Conservation (phyloP, 768 basidiomycete genomes). For the Auricularia cornea region DNA sequence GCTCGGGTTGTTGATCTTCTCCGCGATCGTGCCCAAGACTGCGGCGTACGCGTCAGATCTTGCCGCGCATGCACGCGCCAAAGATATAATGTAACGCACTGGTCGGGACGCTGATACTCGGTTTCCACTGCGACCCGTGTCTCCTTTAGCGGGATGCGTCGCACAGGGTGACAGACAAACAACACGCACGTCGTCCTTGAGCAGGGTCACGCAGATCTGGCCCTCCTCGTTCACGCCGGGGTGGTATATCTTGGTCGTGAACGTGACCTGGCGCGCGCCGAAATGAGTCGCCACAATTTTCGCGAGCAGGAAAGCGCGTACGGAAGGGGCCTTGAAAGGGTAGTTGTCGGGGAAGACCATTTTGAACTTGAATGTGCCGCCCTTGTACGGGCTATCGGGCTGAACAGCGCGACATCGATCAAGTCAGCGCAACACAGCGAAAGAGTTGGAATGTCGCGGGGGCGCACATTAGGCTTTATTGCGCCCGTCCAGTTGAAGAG, state of each 20-base stretch:
- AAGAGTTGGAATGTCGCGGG: too few relatives aligned
- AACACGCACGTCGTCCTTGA: constrained; percentile 66
- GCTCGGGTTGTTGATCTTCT: constrained; percentile 83
- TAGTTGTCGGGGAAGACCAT: constrained; percentile 69
- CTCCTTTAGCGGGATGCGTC: neutral
- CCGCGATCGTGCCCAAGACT: constrained; percentile 73
- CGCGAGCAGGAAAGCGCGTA: constrained; percentile 26
- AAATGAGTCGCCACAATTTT: neutral
- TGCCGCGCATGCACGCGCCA: neutral
- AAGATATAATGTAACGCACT: constrained; percentile 33
- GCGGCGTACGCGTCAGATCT: constrained; percentile 10
- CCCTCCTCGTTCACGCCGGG: constrained; percentile 89
- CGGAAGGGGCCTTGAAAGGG: constrained; percentile 81
- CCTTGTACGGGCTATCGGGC: constrained; percentile 76
- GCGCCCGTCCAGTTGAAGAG: constrained; percentile 69
- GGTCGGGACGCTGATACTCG: constrained; percentile 61
- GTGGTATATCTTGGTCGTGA: constrained; percentile 82
- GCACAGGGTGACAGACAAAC: neutral
- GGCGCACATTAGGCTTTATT: constrained; percentile 66
- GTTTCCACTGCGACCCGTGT: constrained; percentile 63
- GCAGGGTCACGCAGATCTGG: constrained; percentile 72
- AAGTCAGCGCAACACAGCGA: too few relatives aligned
- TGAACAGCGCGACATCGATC: constrained; percentile 20
- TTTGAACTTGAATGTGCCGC: constrained; percentile 69
- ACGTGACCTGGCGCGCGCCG: constrained; percentile 51